Conservation (phyloP, 1,139 yeast genomes). For the Tardiomyces blankii region DNA sequence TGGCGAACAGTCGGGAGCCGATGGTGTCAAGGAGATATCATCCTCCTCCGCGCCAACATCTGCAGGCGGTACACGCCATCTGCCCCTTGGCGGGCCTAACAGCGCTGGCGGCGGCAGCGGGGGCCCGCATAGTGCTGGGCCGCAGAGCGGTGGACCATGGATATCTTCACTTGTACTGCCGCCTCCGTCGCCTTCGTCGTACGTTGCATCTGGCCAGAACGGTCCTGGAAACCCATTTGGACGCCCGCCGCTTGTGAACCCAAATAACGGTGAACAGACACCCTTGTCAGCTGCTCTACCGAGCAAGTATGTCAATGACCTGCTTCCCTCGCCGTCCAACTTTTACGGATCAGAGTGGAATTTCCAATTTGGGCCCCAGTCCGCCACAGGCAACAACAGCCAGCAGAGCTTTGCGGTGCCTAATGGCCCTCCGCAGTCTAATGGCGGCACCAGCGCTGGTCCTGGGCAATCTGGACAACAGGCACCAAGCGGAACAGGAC, state of each 20-base stretch:
- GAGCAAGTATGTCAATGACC: conserved; percentile 28
- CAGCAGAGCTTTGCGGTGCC: neutral
- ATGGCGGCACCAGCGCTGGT: neutral
- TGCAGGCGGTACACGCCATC: neutral
- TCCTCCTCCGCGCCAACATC: conserved; percentile 7
- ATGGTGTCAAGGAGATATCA: conserved; percentile 6
- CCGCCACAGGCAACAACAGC: neutral
- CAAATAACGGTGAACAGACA: conserved; percentile 26
- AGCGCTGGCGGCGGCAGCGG: conserved; percentile 1
- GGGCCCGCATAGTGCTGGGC: conserved; percentile 8
- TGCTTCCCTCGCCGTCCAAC: conserved; percentile 32
- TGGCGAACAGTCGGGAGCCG: neutral
- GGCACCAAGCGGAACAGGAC: neutral
- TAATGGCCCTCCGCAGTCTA: neutral
- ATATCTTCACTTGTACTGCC: conserved; percentile 15
- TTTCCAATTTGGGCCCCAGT: conserved; percentile 6
- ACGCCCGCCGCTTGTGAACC: conserved; percentile 17
- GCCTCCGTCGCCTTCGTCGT: conserved; percentile 18
- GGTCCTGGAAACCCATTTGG: conserved; percentile 27
- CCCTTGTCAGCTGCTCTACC: conserved; percentile 32
- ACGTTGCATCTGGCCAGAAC: conserved; percentile 7
- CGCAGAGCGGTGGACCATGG: conserved; percentile 6
- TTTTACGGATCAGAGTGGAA: conserved; percentile 29
- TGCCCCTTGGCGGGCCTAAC: neutral
- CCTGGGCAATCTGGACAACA: neutral